Base-by-base conservation (phyloP, 1,284 basidiomycete species). In the Irpex sp. region DNA sequence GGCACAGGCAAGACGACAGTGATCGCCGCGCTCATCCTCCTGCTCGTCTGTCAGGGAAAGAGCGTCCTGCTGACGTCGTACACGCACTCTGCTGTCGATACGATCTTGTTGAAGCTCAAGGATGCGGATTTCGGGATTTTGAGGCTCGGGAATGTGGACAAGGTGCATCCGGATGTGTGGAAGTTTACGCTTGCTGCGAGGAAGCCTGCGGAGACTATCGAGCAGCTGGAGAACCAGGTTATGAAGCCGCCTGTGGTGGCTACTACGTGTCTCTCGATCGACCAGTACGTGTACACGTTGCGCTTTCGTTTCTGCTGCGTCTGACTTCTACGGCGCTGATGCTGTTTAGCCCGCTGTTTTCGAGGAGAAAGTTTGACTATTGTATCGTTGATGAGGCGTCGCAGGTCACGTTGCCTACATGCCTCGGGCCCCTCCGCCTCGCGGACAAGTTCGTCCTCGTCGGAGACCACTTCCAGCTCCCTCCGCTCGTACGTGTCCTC, bases 321-420 rank as follows among this genome's bases (percentile, higher is more conserved):
- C 31, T 50, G 19, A 21, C 31, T 36, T 8, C 5, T 6, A 43
- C 15, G 19, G 13, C 2, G n/a, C 37, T 53, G 37, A 4, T 43
- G 19, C 49, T 15, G n/a, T 31, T 1, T 68, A 96, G 94, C 70
- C 87, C 94, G 0, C 71, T 98, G 4, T 98, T 99, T 75, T 83
- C 85, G 49, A 84, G 91, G 21, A 83, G 94, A 5, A 85, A 79
- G 7, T 99, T 99, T 71, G 96, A 99, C 74, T 97, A 96, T 71
- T 99, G 97, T 77, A 98, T 99, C 63, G 90, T 99, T 11, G 97
- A 99, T 68, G 97, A 99, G 74, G 97, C 97, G 0, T 98, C 96
- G 0, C 97, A 99, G 74, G 96, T 99, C 66, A 98, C 97, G 0
- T 76, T 99, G 2, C 97, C 97, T 0, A 96, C 95, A 0, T 98